Evolutionary conservation across 805 yeast genomes (phyloP).

Genomic region (Wickerhamiella musiphila): DNA sequence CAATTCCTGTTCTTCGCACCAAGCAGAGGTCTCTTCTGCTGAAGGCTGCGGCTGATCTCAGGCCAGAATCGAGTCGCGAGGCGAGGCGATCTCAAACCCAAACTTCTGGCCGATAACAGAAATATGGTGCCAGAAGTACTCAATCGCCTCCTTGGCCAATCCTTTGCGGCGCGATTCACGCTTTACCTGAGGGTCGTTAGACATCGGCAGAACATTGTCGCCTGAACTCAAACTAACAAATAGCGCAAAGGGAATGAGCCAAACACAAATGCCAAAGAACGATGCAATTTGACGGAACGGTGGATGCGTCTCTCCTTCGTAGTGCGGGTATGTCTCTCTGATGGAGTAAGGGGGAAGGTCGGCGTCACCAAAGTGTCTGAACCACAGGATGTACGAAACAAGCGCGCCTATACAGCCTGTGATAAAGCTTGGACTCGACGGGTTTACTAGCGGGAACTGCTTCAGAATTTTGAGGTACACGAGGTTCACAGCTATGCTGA

Average conservation of each 20-base stretch:
- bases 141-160: slow-evolving; percentile 10
- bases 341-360: slow-evolving; percentile 38
- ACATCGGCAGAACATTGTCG: slow-evolving; percentile 64
- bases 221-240: slow-evolving; percentile 85
- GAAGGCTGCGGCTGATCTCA: too few relatives aligned
- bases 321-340: slow-evolving; percentile 31
- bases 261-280: slow-evolving; percentile 80
- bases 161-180: slow-evolving; percentile 9
- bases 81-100: slow-evolving; percentile 48
- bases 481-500: slow-evolving; percentile 53
- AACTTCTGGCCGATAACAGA: slow-evolving; percentile 33
- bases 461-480: slow-evolving; percentile 62
- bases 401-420: slow-evolving; percentile 56
- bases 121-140: slow-evolving; percentile 21
- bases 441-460: slow-evolving; percentile 67
- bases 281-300: slow-evolving; percentile 83
- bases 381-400: slow-evolving; percentile 79
- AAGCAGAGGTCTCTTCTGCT: too few relatives aligned
- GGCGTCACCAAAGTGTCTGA: slow-evolving; percentile 58
- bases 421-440: slow-evolving; percentile 55
- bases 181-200: slow-evolving; percentile 6
- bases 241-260: slow-evolving; percentile 87
- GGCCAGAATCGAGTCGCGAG: slow-evolving; percentile 34
- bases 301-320: slow-evolving; percentile 51
- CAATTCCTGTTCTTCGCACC: too few relatives aligned